phyloP scores from a whole-genome alignment of 371 early-diverging fungal species.

The Syncephalastrum monosporum region DNA sequence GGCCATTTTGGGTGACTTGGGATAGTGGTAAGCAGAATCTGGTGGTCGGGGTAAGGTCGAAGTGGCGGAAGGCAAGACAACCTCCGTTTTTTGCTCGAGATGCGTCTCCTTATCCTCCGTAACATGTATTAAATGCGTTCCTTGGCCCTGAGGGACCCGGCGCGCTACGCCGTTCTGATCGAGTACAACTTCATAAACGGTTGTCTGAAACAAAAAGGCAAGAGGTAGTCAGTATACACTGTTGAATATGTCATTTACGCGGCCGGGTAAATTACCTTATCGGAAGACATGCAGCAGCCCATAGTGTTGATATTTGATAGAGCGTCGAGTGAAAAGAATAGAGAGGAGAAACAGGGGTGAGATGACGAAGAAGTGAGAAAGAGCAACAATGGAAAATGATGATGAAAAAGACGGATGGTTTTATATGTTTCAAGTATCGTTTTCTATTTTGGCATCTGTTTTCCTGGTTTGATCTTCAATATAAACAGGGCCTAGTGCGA shows the following conservation, averaged over 20 bases:
- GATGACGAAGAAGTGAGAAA: neutral
- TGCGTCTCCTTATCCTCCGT: slow-evolving; percentile 28
- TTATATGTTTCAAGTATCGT: no score
- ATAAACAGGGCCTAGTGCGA: no score
- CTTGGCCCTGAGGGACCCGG: slow-evolving; percentile 40
- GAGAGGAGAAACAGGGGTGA: neutral
- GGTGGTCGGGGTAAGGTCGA: slow-evolving; percentile 9
- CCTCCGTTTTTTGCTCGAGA: slow-evolving; percentile 8
- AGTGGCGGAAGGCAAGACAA: slow-evolving; percentile 7
- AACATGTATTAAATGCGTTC: slow-evolving; percentile 42
- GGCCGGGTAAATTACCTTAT: neutral
- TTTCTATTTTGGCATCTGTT: no score
- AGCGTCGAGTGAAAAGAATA: neutral
- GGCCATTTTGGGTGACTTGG: slow-evolving; percentile 10
- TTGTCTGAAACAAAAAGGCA: slow-evolving; percentile 23
- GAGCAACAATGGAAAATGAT: neutral
- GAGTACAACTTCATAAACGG: slow-evolving; percentile 41
- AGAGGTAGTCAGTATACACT: neutral
- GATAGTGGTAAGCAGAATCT: slow-evolving; percentile 6
- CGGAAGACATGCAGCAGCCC: slow-evolving; percentile 9
- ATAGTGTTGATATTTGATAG: neutral
- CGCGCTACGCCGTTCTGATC: slow-evolving; percentile 42
- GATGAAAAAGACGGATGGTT: neutral
- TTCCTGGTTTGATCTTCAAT: no score
- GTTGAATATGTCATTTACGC: neutral